These are phyloP conservation scores for Vinca minor DNA, from an alignment of 257 asterid genomes.

Conservation along the genomic window DNA sequence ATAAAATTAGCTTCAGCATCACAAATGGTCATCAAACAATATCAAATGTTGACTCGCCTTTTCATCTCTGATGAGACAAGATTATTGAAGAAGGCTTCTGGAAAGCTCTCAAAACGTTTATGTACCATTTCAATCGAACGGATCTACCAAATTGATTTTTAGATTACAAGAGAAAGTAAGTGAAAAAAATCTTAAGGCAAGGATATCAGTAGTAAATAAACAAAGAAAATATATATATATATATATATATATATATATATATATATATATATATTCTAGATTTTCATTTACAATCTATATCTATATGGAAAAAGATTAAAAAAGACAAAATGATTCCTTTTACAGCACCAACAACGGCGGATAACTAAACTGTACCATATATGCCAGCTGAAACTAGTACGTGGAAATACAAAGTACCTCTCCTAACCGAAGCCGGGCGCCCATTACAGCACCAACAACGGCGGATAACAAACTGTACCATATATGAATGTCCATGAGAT, in stretches of 20 bases:
- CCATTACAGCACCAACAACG: slow-evolving; percentile 93
- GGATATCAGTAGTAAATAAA: not conserved
- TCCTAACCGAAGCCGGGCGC: slow-evolving; percentile 89
- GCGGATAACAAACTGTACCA: slow-evolving; percentile 93
- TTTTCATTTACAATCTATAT: not conserved
- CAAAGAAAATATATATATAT: no score
- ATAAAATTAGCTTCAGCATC: not conserved
- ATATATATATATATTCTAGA: no score
- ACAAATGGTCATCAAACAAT: not conserved
- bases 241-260: no score
- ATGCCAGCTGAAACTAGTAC: not conserved
- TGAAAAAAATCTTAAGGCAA: slow-evolving; percentile 6
- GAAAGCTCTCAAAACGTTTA: slow-evolving; percentile 94
- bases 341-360: slow-evolving; percentile 6
- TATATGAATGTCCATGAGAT: slow-evolving; percentile 91
- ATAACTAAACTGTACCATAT: no score
- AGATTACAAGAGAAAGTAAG: slow-evolving; percentile 7
- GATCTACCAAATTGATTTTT: slow-evolving; percentile 40
- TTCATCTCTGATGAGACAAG: slow-evolving; percentile 61
- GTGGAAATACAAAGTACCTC: slow-evolving; percentile 44
- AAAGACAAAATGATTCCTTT: slow-evolving; percentile 8
- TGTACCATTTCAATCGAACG: slow-evolving; percentile 97
- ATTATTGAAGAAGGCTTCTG: slow-evolving; percentile 80
- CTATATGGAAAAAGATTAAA: not conserved
- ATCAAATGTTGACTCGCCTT: slow-evolving; percentile 36